These are phyloP conservation scores for Scheffersomyces insectosa DNA, from an alignment of 1,139 yeast genomes.

Conservation along the genomic window DNA sequence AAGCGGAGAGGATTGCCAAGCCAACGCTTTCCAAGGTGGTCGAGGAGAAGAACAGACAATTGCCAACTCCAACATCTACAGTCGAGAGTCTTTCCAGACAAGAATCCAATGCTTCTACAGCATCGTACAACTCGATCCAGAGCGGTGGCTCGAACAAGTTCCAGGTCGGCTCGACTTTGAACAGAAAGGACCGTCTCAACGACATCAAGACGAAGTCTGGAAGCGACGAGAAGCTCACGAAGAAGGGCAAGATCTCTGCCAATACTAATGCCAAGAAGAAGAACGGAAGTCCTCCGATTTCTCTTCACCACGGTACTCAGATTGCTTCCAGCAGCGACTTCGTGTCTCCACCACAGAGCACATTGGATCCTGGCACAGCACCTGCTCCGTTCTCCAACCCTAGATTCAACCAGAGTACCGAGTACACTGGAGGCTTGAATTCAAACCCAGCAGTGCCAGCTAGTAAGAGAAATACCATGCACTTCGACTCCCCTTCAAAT, in stretches of 20 bases:
- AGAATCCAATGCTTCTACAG: slow-evolving; percentile 29
- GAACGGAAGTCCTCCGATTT: slow-evolving; percentile 1
- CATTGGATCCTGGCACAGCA: not conserved
- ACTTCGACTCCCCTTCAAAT: slow-evolving; percentile 12
- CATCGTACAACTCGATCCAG: slow-evolving; percentile 38
- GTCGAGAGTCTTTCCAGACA: slow-evolving; percentile 20
- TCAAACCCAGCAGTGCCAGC: not conserved
- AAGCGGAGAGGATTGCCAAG: slow-evolving; percentile 9
- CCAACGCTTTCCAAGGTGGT: slow-evolving; percentile 4
- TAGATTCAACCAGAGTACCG: slow-evolving; percentile 1
- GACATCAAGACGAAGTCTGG: slow-evolving; percentile 3
- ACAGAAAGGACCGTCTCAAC: slow-evolving; percentile 17
- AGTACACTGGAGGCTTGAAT: not conserved
- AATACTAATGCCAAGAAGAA: slow-evolving; percentile 3
- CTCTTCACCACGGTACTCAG: not conserved
- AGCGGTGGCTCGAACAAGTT: slow-evolving; percentile 40
- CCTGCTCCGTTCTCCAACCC: not conserved
- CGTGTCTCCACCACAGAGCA: not conserved
- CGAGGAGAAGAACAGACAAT: slow-evolving; percentile 10
- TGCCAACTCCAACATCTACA: slow-evolving; percentile 19
- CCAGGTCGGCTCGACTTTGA: slow-evolving; percentile 25
- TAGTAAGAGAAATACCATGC: slow-evolving; percentile 2
- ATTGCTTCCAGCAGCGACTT: not conserved
- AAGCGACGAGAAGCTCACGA: slow-evolving; percentile 4
- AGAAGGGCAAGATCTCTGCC: slow-evolving; percentile 8